phyloP scores from a whole-genome alignment of 805 yeast genomes.

The Zygosaccharomyces siamensis region DNA sequence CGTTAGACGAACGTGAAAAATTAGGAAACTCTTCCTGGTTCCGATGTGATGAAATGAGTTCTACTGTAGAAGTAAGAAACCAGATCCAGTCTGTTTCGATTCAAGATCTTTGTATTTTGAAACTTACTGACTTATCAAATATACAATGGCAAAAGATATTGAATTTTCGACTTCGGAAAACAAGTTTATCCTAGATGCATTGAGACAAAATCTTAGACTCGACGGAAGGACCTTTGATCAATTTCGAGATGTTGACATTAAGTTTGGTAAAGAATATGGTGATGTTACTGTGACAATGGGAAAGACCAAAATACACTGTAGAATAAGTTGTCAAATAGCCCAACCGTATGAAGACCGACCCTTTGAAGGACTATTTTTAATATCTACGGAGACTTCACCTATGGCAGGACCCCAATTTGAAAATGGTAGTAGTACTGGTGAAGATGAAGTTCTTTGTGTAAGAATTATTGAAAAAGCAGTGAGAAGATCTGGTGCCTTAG shows the following conservation, averaged over 20 bases:
- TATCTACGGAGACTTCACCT: constrained; percentile 81
- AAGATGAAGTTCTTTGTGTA: constrained; percentile 74
- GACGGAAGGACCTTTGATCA: constrained; percentile 68
- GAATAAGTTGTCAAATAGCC: constrained; percentile 68
- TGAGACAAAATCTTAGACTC: constrained; percentile 56
- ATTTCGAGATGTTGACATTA: constrained; percentile 60
- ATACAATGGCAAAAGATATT: constrained; percentile 52
- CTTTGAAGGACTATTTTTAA: constrained; percentile 83
- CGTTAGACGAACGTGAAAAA: constrained; percentile 6
- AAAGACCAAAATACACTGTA: constrained; percentile 45
- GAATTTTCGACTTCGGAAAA: constrained; percentile 62
- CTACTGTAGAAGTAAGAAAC: background rate
- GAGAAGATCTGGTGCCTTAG: constrained; percentile 84
- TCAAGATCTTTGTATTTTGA: background rate
- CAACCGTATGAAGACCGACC: constrained; percentile 88
- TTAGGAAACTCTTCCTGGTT: background rate
- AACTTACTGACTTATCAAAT: background rate
- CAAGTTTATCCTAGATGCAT: constrained; percentile 54
- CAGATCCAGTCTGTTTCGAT: background rate
- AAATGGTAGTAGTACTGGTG: constrained; percentile 59
- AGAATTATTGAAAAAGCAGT: constrained; percentile 89
- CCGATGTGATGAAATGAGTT: background rate
- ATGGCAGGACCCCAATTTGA: constrained; percentile 88
- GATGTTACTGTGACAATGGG: constrained; percentile 78
- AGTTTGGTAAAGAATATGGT: constrained; percentile 69